Evolutionary conservation across 2,329 filamentous ascomycete species (phyloP).

Genomic region (Hymenoscyphus linearis): DNA sequence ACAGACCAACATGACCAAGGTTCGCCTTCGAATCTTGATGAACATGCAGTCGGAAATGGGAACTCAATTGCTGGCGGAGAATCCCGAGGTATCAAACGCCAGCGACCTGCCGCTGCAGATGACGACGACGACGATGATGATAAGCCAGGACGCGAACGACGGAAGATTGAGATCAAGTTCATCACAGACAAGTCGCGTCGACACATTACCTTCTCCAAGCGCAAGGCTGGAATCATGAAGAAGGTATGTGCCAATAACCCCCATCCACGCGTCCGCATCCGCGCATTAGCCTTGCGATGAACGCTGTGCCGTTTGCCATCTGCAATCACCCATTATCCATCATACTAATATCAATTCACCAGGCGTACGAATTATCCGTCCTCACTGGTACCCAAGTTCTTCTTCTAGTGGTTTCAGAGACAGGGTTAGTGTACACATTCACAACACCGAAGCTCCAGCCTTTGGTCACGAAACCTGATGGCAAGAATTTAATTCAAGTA

Average conservation of each 20-base stretch:
- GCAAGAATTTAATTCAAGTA: constrained; percentile 99
- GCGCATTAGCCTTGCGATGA: neutral
- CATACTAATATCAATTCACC: constrained; percentile 21
- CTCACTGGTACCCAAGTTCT: constrained; percentile 97
- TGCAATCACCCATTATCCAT: neutral
- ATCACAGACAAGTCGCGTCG: constrained; percentile 99
- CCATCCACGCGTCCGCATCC: constrained; percentile 22
- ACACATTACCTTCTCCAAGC: constrained; percentile 99
- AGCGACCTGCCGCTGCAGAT: constrained; percentile 74
- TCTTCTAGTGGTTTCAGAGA: constrained; percentile 93
- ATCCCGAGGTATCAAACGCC: constrained; percentile 82
- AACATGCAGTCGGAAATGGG: constrained; percentile 71
- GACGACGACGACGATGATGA: constrained; percentile 98
- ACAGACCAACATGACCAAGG: constrained; percentile 72
- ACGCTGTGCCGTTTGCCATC: too few relatives aligned
- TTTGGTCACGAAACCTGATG: constrained; percentile 95
- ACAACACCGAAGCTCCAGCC: constrained; percentile 98
- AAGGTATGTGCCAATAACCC: constrained; percentile 62
- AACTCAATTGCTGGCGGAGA: constrained; percentile 51
- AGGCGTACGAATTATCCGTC: constrained; percentile 97
- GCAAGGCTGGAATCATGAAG: constrained; percentile 99
- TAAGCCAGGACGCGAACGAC: constrained; percentile 93
- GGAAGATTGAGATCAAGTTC: constrained; percentile 99
- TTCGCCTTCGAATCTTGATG: constrained; percentile 69
- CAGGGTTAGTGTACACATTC: constrained; percentile 95